Conservation (phyloP, 345 rosid species). For the Stellera chamaejasme region DNA sequence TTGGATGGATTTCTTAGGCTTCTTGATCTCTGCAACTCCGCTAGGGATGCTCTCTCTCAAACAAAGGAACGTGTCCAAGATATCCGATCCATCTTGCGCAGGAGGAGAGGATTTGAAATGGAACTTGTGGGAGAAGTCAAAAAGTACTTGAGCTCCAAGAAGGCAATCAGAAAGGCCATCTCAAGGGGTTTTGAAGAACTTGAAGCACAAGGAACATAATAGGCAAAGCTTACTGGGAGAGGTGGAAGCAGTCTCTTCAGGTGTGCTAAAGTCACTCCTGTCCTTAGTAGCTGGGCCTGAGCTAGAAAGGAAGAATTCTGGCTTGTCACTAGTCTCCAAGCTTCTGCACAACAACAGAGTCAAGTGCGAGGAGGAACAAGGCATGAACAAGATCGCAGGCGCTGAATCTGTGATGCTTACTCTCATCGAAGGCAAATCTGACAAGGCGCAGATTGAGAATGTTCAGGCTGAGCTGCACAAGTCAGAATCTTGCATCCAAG, state of each 20-base stretch:
- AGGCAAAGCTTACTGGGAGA: conserved; percentile 14
- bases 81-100: conserved; percentile 25
- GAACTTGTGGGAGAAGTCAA: conserved; percentile 16
- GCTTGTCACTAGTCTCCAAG: conserved; percentile 20
- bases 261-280: conserved; percentile 15
- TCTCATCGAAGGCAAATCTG: not conserved
- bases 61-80: conserved; percentile 23
- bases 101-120: conserved; percentile 21
- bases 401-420: conserved; percentile 15
- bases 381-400: conserved; percentile 1
- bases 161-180: conserved; percentile 29
- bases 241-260: conserved; percentile 13
- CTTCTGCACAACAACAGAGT: conserved; percentile 8
- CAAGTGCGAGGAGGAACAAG: not conserved
- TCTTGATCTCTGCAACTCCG: conserved; percentile 21
- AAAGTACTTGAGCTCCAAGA: conserved; percentile 37
- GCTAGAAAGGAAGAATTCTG: conserved; percentile 2
- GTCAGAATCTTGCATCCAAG: conserved; percentile 25
- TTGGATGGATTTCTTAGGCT: conserved; percentile 25
- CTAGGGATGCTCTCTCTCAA: conserved; percentile 27
- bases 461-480: conserved; percentile 17
- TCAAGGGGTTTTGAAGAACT: conserved; percentile 24
- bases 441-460: not conserved
- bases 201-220: conserved; percentile 18
- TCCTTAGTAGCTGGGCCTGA: conserved; percentile 12